A percentile compares a stretch with the other conserved stretches of the same genome.
Evolutionary conservation across 192 early-diverging fungal species (phyloP).

Genomic region (Thamnidium elegans): DNA sequence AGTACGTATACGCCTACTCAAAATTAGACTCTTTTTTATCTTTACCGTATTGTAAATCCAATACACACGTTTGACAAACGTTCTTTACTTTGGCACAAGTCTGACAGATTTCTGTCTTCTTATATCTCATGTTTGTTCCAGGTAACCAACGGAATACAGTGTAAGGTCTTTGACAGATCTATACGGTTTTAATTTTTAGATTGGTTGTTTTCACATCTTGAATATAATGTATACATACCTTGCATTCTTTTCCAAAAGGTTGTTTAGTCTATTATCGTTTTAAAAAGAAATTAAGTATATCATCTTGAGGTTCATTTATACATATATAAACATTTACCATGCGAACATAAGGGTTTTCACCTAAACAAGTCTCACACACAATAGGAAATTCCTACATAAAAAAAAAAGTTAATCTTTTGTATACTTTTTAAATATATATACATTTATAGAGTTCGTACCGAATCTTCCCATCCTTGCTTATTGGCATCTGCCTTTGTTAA

Average conservation of each 20-base stretch:
- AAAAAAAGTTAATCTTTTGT: not conserved
- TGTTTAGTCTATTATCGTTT: slow-evolving; percentile 58
- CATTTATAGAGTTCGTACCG: slow-evolving; percentile 32
- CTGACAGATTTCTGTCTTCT: slow-evolving; percentile 98
- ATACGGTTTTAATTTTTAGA: not conserved
- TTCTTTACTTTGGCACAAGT: slow-evolving; percentile 98
- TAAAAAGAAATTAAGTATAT: not conserved
- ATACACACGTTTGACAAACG: slow-evolving; percentile 94
- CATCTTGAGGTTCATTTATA: not conserved
- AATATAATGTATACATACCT: slow-evolving; percentile 37
- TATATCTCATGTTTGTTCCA: slow-evolving; percentile 91
- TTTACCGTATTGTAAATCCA: slow-evolving; percentile 89
- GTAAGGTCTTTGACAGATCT: slow-evolving; percentile 87
- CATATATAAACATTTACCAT: slow-evolving; percentile 64
- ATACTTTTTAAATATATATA: not conserved
- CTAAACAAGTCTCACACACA: slow-evolving; percentile 96
- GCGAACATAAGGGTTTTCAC: slow-evolving; percentile 96
- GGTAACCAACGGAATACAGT: slow-evolving; percentile 97
- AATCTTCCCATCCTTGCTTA: slow-evolving; percentile 63
- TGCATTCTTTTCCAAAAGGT: slow-evolving; percentile 72
- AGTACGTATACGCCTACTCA: not conserved
- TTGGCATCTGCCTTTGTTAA: slow-evolving; percentile 56
- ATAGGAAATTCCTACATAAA: slow-evolving; percentile 69
- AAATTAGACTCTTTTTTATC: not conserved
- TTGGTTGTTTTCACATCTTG: not conserved